phyloP scores from a whole-genome alignment of 371 early-diverging fungal genomes.

The Apophysomyces elegans region DNA sequence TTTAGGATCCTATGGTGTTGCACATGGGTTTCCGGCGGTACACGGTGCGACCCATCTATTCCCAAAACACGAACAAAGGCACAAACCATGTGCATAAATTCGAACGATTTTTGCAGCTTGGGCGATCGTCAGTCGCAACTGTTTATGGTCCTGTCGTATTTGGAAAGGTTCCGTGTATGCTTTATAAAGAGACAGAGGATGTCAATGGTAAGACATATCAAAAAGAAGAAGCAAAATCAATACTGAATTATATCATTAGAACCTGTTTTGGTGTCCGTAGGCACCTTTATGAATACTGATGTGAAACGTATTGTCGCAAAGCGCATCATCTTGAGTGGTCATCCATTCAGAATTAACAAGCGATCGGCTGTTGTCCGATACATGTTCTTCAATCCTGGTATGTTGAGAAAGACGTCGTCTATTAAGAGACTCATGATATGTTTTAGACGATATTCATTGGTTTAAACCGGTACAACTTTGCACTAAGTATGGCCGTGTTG shows the following conservation, averaged over 20 bases:
- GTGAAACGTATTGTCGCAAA: slow-evolving; percentile 91
- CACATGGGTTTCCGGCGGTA: slow-evolving; percentile 91
- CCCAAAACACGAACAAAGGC: slow-evolving; percentile 80
- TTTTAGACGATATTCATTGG: slow-evolving; percentile 82
- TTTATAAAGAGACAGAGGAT: slow-evolving; percentile 71
- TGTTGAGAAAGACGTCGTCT: background rate
- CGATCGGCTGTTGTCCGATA: slow-evolving; percentile 91
- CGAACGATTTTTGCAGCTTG: slow-evolving; percentile 85
- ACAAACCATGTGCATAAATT: slow-evolving; percentile 95
- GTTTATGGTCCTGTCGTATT: slow-evolving; percentile 91
- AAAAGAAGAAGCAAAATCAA: background rate
- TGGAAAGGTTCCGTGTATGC: slow-evolving; percentile 76
- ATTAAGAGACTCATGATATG: background rate
- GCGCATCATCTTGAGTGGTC: slow-evolving; percentile 92
- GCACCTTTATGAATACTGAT: slow-evolving; percentile 76
- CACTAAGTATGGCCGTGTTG: slow-evolving; percentile 90
- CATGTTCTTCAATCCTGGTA: slow-evolving; percentile 93
- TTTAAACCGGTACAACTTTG: slow-evolving; percentile 93
- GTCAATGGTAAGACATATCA: slow-evolving; percentile 49
- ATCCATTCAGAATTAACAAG: slow-evolving; percentile 93
- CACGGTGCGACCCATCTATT: slow-evolving; percentile 83
- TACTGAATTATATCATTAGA: slow-evolving; percentile 21
- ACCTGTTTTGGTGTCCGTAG: slow-evolving; percentile 80
- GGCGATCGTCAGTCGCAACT: slow-evolving; percentile 75
- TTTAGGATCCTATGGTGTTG: slow-evolving; percentile 82